Base-by-base conservation (phyloP, 2,329 filamentous ascomycete genomes). In the Colletotrichum destructivum region DNA sequence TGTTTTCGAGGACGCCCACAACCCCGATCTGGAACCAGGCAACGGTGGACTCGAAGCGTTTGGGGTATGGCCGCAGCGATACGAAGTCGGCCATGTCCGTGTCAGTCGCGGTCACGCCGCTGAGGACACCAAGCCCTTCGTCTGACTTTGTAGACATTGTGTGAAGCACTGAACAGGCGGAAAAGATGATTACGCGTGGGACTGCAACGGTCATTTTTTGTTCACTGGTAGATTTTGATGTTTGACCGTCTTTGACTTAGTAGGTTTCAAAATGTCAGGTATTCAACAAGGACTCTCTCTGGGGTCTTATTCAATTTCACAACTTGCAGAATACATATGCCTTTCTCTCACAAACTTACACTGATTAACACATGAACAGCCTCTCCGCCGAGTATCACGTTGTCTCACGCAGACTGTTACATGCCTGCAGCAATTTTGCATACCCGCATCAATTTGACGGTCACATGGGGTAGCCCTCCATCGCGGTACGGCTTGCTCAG, bases 1-100 rank as follows among this genome's bases (percentile, higher is more conserved):
- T 67, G 1, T 71, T 67, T 38, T 66, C 68, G 5, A 54, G 68
- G 42, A 71, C 68, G 13, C 56, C 68, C 5, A 67, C 68, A 9
- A 62, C 68, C 11, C 68, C 56, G 13, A 18, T 51, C 3, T 71
- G 68, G 68, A 46, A 56, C 18, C 49, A 67, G 18, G 16, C 44
- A 13, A 26, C 38, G 6, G 31, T 44, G 26, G 54, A 59, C 18
- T 16, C 44, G 16, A 66, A 54, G n/a, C n/a, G 26, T 4, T 18
- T 69, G 38, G 62, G 42, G 2, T 60, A 60, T n/a, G 12, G 26
- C 18, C 23, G 18, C 4, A 23, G 12, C 23, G 62, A 16, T 2
- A 2, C 35, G 5, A 69, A 65, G 46, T 12, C 47, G 12, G 52
- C 12, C 16, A 3, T 47, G 1, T 54, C 51, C 23, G 31, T 54